Base-by-base conservation (phyloP, 2,329 filamentous ascomycete genomes). In the Penicillium verrucosum region DNA sequence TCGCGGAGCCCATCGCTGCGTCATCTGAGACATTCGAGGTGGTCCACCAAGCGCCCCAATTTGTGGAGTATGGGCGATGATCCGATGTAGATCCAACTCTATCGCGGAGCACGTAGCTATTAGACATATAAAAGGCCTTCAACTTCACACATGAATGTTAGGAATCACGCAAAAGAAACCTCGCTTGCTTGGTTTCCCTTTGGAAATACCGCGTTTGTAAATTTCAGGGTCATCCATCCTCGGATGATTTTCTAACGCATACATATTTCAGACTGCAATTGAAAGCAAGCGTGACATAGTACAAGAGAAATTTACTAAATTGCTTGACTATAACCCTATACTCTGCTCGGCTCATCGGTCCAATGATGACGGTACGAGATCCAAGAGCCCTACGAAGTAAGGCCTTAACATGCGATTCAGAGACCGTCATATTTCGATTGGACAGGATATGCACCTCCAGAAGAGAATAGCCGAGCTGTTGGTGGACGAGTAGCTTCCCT, bases 31-130 rank as follows among this genome's bases (percentile, higher is more conserved):
- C 23, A 32, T 51, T 51, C n/a, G 18, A 37, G 46, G 21, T 50
- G 45, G 46, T 55, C 52, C 45, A 54, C 45, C 30, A 34, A 18
- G 6, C 18, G 38, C 52, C 25, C 45, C 18, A 7, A 21, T 27
- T 21, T 51, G 47, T 51, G 47, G 47, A 51, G 41, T 16, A 45
- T 18, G 25, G 18, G 16, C 46, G 52, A 55, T 51, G 53, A 45
- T 45, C 47, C 5, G 34, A 34, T 45, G 53, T 51, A 51, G 53
- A 56, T 56, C 53, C 40, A 51, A 51, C 34, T 51, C 16, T 45
- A 56, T 56, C 34, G 21, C 14, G 10, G 10, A 10, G 27, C n/a
- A 38, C 10, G 18, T 34, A 12, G 7, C 9, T 9, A 47, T 18
- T 21, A 32, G 14, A n/a, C 16, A 18, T 32, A 16, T 21, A 32